Base-by-base conservation (phyloP, 192 early-diverging fungal genomes). In the Coemansia sp. region DNA sequence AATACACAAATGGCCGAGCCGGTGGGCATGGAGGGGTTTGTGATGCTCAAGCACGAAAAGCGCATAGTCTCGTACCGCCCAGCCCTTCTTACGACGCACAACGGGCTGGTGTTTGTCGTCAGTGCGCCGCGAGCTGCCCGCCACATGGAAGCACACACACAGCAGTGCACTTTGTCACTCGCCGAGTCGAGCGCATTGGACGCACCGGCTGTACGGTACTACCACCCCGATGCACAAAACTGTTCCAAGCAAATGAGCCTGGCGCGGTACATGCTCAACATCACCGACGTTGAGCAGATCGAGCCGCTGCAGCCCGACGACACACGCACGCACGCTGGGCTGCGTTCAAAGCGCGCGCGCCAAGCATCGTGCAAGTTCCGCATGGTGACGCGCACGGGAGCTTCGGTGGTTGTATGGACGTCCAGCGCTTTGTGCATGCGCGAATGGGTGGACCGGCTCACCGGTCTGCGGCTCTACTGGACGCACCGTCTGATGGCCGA, bases 391-490 rank as follows among this genome's bases (percentile, higher is more conserved):
- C 64, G 66, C 3, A 56, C 64, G 5, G 74, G 71, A 26, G 66
- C 68, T 3, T 51, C 63, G 0, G 68, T 77, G 8, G 63, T 67
- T 6, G 53, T 82, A 59, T 74, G 75, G 71, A 68, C 74, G 2
- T 61, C 75, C 0, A 74, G 61, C 55, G 62, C 67, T 46, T 40
- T 24, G 26, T 71, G 71, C n/a, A 71, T 69, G 71, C 56, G 60
- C n/a, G 74, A 74, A 53, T 82, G 80, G 80, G 69, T 74, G 25
- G 65, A 47, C 18, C 65, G 74, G 24, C 74, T 82, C 7, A 53
- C 58, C 10, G 65, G 63, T 54, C 56, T 82, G 51, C 74, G 71
- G 5, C 18, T 44, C 42, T 82, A 82, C 68, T 82, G 80, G 80
- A 58, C 57, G 9, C 60, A 67, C 53, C 68, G 80, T 9, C 47